Conservation (phyloP, 2,329 filamentous ascomycete genomes). For the Colletotrichum gloeosporioides region DNA sequence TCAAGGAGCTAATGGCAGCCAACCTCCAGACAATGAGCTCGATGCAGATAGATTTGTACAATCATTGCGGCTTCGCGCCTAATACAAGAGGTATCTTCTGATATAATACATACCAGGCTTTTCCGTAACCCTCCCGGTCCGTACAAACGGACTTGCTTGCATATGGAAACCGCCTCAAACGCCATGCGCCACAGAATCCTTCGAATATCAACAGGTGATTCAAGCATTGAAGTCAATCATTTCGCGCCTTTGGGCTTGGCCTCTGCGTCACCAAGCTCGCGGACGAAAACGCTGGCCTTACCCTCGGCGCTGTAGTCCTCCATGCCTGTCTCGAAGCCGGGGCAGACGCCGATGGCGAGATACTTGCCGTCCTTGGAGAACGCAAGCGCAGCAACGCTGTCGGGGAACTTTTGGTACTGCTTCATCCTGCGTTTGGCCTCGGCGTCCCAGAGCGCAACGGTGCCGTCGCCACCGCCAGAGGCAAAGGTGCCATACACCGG, state of each 20-base stretch:
- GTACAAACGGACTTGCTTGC: constrained; percentile 31
- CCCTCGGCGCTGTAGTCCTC: constrained; percentile 79
- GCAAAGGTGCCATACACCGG: constrained; percentile 85
- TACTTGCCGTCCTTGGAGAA: constrained; percentile 81
- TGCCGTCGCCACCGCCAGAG: constrained; percentile 86
- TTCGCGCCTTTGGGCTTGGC: constrained; percentile 84
- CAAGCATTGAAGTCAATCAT: constrained; percentile 36
- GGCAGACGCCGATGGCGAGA: constrained; percentile 81
- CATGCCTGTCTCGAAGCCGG: constrained; percentile 86
- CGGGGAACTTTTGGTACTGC: constrained; percentile 84
- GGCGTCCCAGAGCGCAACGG: constrained; percentile 93
- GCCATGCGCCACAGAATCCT: constrained; percentile 25
- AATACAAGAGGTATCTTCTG: constrained; percentile 20
- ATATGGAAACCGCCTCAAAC: constrained; percentile 25
- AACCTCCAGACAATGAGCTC: not conserved
- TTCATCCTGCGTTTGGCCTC: constrained; percentile 88
- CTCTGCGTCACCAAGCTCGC: constrained; percentile 86
- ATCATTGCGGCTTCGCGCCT: not conserved
- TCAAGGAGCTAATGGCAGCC: not conserved
- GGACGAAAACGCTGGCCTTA: constrained; percentile 77
- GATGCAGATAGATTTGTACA: not conserved
- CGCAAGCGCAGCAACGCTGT: constrained; percentile 77
- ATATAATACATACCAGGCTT: constrained; percentile 20
- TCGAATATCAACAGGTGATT: constrained; percentile 14
- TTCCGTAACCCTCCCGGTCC: constrained; percentile 26